Percentiles rank a stretch among this genome's conserved stretches.
phyloP scores from a whole-genome alignment of 805 yeast species.

The Zygosaccharomyces gambellarensis region DNA sequence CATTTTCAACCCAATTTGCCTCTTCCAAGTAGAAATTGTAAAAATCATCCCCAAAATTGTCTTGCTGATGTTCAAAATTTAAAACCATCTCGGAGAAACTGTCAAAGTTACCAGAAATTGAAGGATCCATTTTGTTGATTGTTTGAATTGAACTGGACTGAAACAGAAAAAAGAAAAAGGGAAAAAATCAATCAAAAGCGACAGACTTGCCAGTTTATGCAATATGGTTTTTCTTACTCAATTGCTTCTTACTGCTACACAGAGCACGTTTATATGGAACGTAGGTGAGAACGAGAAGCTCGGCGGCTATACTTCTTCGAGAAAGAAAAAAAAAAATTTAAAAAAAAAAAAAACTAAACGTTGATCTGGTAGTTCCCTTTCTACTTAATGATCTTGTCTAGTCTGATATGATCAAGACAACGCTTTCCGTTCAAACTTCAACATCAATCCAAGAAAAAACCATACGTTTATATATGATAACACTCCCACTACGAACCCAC shows the following conservation, averaged over 20 bases:
- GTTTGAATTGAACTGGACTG: neutral
- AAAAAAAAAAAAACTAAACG: neutral
- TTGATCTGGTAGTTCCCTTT: neutral
- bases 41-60: conserved; percentile 3
- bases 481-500: neutral
- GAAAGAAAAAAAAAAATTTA: neutral
- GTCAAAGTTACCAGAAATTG: neutral
- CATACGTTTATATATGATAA: conserved; percentile 1
- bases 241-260: neutral
- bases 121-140: neutral
- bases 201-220: too few relatives aligned
- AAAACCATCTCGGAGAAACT: conserved; percentile 2
- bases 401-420: too few relatives aligned
- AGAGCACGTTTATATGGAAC: too few relatives aligned
- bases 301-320: conserved; percentile 1
- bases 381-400: neutral
- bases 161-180: too few relatives aligned
- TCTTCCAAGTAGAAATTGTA: conserved; percentile 10
- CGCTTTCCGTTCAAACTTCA: too few relatives aligned
- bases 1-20: conserved; percentile 7
- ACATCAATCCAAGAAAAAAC: neutral
- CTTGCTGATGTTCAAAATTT: conserved; percentile 1
- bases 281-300: neutral
- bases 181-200: neutral
- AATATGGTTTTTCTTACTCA: too few relatives aligned